These are phyloP conservation scores for Akebia trifoliata DNA, from an alignment of 164 flowering plant species.

Conservation along the genomic window DNA sequence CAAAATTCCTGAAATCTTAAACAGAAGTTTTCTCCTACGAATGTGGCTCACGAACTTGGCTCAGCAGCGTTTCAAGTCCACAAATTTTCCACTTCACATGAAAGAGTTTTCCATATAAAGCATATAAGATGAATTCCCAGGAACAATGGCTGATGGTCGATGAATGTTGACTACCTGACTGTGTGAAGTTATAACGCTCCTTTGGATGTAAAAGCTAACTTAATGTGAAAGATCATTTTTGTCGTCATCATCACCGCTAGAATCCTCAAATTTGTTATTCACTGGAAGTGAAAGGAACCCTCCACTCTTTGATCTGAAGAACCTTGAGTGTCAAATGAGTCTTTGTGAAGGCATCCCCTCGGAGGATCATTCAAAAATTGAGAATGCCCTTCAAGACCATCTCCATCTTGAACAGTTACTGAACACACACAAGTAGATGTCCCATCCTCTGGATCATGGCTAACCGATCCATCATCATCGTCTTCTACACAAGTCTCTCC, in stretches of 20 bases:
- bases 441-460: constrained; percentile 1
- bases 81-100: no score
- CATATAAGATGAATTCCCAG: no score
- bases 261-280: not conserved
- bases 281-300: constrained; percentile 1
- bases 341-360: not conserved
- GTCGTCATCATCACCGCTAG: constrained; percentile 5
- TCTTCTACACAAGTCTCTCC: constrained; percentile 5
- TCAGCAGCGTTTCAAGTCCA: no score
- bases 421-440: not conserved
- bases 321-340: not conserved
- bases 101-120: no score
- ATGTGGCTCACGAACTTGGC: no score
- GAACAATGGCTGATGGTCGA: no score
- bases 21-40: no score
- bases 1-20: no score
- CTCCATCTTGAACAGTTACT: not conserved
- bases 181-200: no score
- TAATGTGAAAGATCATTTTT: no score
- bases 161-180: no score
- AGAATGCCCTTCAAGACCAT: not conserved
- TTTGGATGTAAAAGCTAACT: no score
- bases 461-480: not conserved
- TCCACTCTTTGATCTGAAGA: constrained; percentile 4
- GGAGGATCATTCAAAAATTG: not conserved